Conservation (phyloP, 768 basidiomycete genomes). For the Fistulinella prunicolor region DNA sequence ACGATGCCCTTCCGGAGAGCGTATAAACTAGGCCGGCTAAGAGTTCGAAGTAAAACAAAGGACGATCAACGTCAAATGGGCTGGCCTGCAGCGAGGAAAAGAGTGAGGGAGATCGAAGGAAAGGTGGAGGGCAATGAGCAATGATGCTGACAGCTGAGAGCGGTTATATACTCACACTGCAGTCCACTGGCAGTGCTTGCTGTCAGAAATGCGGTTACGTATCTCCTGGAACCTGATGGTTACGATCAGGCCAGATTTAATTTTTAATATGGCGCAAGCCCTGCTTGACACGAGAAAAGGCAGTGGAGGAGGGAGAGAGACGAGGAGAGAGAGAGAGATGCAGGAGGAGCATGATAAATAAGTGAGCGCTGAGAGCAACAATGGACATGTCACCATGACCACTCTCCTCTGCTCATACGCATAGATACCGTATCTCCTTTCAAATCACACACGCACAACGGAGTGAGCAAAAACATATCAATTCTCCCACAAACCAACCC, state of each 20-base stretch:
- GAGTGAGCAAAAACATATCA: background rate
- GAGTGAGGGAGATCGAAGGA: background rate
- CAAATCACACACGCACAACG: background rate
- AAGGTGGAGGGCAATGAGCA: slow-evolving; percentile 2
- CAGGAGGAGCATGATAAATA: background rate
- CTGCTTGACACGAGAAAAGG: background rate
- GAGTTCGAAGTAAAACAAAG: slow-evolving; percentile 38
- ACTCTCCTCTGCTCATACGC: too few species aligned
- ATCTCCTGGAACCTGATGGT: slow-evolving; percentile 10
- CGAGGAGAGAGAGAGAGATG: background rate
- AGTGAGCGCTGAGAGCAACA: too few species aligned
- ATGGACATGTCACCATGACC: slow-evolving; percentile 20
- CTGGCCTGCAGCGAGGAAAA: slow-evolving; percentile 41
- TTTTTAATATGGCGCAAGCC: background rate
- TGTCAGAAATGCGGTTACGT: too few species aligned
- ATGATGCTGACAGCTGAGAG: slow-evolving; percentile 1
- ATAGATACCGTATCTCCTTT: slow-evolving; percentile 1
- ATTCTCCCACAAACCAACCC: background rate
- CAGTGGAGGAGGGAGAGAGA: background rate
- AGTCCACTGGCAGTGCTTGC: background rate
- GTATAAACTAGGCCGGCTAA: slow-evolving; percentile 40
- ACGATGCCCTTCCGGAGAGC: slow-evolving; percentile 53
- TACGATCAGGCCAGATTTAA: background rate
- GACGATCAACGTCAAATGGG: slow-evolving; percentile 69
- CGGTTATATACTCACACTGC: slow-evolving; percentile 12